Conservation (phyloP, 1,284 basidiomycete genomes). For the Cryptococcus floricola region DNA sequence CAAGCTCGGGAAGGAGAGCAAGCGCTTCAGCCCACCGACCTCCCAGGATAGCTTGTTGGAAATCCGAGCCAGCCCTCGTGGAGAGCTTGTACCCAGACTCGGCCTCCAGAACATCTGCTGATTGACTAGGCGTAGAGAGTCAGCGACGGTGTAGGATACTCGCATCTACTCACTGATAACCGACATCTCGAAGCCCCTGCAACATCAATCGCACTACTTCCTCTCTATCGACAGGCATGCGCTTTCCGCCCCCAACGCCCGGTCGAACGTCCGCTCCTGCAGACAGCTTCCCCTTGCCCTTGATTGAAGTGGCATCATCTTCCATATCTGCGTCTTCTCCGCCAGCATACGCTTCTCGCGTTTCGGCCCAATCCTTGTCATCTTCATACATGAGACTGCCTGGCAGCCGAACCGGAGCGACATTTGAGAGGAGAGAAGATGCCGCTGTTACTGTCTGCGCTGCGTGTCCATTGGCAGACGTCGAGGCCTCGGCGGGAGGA, state of each 20-base stretch:
- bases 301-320: conserved; percentile 8
- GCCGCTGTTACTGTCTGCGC: conserved; percentile 5
- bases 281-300: not conserved
- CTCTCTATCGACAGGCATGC: conserved; percentile 65
- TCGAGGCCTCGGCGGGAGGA: not conserved
- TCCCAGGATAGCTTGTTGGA: conserved; percentile 74
- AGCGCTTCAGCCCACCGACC: conserved; percentile 83
- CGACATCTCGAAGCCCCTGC: conserved; percentile 86
- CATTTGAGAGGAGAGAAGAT: conserved; percentile 7
- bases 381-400: conserved; percentile 43
- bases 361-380: conserved; percentile 35
- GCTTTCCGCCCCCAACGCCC: conserved; percentile 21
- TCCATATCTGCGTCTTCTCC: conserved; percentile 8
- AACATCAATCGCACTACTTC: conserved; percentile 88
- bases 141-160: not conserved
- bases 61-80: conserved; percentile 69
- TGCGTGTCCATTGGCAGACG: conserved; percentile 4
- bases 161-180: conserved; percentile 69
- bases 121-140: conserved; percentile 58
- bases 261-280: conserved; percentile 9
- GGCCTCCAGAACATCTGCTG: conserved; percentile 78
- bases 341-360: conserved; percentile 4
- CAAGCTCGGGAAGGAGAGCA: conserved; percentile 63
- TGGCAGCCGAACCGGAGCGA: conserved; percentile 10
- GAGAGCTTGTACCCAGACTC: conserved; percentile 92